These are phyloP conservation scores for Suhomyces canberraensis DNA, from an alignment of 805 yeast species.

Conservation along the genomic window DNA sequence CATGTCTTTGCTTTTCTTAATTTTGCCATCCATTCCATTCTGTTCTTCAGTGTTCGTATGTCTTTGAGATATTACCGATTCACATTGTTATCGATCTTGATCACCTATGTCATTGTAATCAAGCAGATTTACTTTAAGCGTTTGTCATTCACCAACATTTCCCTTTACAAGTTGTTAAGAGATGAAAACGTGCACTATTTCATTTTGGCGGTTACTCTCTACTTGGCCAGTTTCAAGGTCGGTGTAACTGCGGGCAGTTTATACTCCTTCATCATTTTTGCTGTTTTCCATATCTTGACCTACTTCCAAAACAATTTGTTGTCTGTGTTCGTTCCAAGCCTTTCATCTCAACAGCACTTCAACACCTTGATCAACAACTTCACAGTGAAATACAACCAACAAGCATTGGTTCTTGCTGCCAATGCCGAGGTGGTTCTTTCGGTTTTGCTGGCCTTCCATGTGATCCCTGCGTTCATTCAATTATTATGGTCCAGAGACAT, in stretches of 20 bases:
- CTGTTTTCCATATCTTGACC: constrained; percentile 35
- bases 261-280: constrained; percentile 34
- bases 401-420: constrained; percentile 37
- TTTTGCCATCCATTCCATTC: constrained; percentile 37
- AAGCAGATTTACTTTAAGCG: constrained; percentile 53
- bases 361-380: constrained; percentile 28
- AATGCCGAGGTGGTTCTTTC: constrained; percentile 32
- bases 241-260: constrained; percentile 39
- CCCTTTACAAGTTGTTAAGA: constrained; percentile 19
- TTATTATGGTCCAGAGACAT: constrained; percentile 20
- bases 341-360: constrained; percentile 37
- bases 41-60: constrained; percentile 38
- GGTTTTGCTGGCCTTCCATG: constrained; percentile 19
- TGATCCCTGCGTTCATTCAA: constrained; percentile 22
- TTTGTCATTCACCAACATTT: constrained; percentile 18
- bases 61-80: constrained; percentile 24
- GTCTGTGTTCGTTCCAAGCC: constrained; percentile 12
- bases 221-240: constrained; percentile 24
- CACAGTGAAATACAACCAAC: constrained; percentile 31
- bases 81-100: constrained; percentile 48
- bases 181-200: constrained; percentile 45
- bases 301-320: constrained; percentile 38
- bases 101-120: constrained; percentile 62
- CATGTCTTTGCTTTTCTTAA: constrained; percentile 49
- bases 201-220: constrained; percentile 29